Percentiles rank a stretch among this genome's conserved stretches.
Conservation (phyloP, 2,329 filamentous ascomycete genomes). For the Cercospora sesami region DNA sequence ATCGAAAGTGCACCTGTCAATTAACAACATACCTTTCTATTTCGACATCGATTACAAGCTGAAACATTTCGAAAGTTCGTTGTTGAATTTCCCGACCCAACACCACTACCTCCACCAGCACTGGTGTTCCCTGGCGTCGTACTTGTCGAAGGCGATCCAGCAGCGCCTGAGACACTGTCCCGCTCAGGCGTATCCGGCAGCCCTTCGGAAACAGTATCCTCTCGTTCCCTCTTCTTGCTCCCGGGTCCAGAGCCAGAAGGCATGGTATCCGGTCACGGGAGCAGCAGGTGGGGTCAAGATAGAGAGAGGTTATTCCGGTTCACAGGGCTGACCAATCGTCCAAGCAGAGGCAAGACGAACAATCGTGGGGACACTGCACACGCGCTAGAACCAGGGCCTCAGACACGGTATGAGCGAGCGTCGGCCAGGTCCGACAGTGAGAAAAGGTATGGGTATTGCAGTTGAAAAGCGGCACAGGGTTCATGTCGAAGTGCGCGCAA, state of each 20-base stretch:
- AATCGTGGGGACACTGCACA: background rate
- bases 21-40: conserved; percentile 61
- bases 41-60: conserved; percentile 87
- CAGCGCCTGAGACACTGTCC: conserved; percentile 7
- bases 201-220: conserved; percentile 8
- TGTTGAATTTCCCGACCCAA: conserved; percentile 54
- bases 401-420: background rate
- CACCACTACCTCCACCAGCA: conserved; percentile 9
- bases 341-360: background rate
- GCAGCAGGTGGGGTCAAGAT: conserved; percentile 5
- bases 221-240: conserved; percentile 26
- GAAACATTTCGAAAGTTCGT: conserved; percentile 66
- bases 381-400: background rate
- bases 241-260: conserved; percentile 7
- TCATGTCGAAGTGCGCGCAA: background rate
- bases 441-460: background rate
- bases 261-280: conserved; percentile 10
- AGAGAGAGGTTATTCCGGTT: background rate
- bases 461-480: background rate
- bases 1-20: background rate
- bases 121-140: background rate
- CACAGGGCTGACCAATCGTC: background rate
- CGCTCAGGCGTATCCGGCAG: conserved; percentile 2
- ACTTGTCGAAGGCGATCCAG: conserved; percentile 10
- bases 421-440: conserved; percentile 15